phyloP scores from a whole-genome alignment of 2,329 filamentous ascomycete genomes.

The Rhexocercosporidium sp. region DNA sequence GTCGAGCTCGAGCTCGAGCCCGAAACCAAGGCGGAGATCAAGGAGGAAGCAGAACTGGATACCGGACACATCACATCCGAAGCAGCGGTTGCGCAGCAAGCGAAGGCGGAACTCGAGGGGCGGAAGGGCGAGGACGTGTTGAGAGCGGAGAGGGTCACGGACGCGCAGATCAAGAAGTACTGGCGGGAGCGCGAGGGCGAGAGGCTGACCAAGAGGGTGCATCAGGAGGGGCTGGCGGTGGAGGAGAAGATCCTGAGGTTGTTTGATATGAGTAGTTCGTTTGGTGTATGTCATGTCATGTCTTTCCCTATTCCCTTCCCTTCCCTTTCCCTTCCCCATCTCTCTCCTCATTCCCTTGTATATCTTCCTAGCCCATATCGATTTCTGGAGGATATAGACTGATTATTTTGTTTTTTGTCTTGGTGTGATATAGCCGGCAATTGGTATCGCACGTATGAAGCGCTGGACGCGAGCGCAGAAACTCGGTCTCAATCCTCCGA shows the following conservation, averaged over 20 bases:
- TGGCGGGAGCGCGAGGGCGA: slow-evolving; percentile 76
- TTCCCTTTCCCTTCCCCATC: neutral
- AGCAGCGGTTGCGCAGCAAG: slow-evolving; percentile 32
- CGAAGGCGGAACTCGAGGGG: slow-evolving; percentile 28
- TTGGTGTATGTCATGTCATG: slow-evolving; percentile 89
- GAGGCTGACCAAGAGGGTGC: slow-evolving; percentile 72
- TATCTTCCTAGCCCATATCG: too few species aligned
- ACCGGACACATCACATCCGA: slow-evolving; percentile 26
- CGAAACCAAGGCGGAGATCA: neutral
- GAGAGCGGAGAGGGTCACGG: slow-evolving; percentile 67
- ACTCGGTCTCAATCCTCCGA: slow-evolving; percentile 83
- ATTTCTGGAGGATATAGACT: slow-evolving; percentile 27
- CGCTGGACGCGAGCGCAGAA: slow-evolving; percentile 87
- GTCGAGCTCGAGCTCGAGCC: neutral
- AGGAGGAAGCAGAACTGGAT: slow-evolving; percentile 13
- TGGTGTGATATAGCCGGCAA: slow-evolving; percentile 71
- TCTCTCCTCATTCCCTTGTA: neutral
- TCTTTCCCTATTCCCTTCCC: slow-evolving; percentile 1
- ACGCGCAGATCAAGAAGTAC: slow-evolving; percentile 75
- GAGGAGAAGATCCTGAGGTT: slow-evolving; percentile 88
- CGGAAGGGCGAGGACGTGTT: slow-evolving; percentile 58
- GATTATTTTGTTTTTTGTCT: neutral
- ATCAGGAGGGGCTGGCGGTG: slow-evolving; percentile 73
- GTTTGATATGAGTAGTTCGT: slow-evolving; percentile 91
- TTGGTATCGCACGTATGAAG: slow-evolving; percentile 80